phyloP scores from a whole-genome alignment of 2,329 filamentous ascomycete species.

The Hirsutella thompsonii region DNA sequence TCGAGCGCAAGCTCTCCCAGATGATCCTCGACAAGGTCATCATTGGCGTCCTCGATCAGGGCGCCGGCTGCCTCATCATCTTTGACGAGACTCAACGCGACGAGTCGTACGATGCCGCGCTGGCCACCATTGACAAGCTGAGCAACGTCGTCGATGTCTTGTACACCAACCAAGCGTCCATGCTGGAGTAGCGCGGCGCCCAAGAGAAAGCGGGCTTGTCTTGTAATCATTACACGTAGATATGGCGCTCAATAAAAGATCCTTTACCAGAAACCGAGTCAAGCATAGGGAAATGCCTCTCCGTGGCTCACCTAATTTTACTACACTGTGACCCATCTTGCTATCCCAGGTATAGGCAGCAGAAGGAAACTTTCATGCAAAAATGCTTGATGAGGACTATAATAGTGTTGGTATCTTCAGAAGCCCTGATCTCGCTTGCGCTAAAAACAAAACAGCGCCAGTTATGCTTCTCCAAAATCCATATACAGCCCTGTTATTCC shows the following conservation, averaged over 20 bases:
- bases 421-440: neutral
- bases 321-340: too few relatives aligned
- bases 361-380: slow-evolving; percentile 2
- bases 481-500: too few relatives aligned
- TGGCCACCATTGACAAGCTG: slow-evolving; percentile 92
- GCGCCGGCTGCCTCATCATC: slow-evolving; percentile 92
- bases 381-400: neutral
- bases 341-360: too few relatives aligned
- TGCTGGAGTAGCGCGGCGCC: slow-evolving; percentile 60
- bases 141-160: slow-evolving; percentile 94
- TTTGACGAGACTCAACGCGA: slow-evolving; percentile 92
- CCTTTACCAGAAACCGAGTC: too few relatives aligned
- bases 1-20: slow-evolving; percentile 95
- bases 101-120: slow-evolving; percentile 83
- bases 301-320: too few relatives aligned
- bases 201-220: slow-evolving; percentile 6
- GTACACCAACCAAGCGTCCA: slow-evolving; percentile 93
- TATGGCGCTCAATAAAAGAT: neutral
- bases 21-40: slow-evolving; percentile 99
- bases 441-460: neutral
- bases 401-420: too few relatives aligned
- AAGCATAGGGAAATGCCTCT: too few relatives aligned
- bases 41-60: slow-evolving; percentile 92
- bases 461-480: too few relatives aligned
- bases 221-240: neutral